A percentile compares a stretch with the other conserved stretches of the same genome.
phyloP scores from a whole-genome alignment of 2,329 filamentous ascomycete genomes.

The Ophiostoma piceae region DNA sequence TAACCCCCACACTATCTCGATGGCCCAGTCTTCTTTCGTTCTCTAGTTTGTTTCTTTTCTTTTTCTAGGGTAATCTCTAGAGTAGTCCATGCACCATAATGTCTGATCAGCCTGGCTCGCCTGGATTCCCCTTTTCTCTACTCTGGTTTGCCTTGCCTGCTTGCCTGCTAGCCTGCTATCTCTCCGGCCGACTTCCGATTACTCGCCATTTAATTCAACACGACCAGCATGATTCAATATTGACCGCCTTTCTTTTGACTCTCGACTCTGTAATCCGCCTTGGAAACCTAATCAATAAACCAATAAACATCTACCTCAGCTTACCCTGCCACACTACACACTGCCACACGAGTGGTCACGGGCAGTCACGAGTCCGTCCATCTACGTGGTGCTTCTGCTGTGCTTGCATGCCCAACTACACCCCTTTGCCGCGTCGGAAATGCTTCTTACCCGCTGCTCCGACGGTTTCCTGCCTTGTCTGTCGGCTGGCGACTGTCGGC shows the following conservation, averaged over 20 bases:
- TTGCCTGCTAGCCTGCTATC: too few species aligned
- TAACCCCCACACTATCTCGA: conserved; percentile 24
- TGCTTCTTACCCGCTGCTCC: not conserved
- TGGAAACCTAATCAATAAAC: not conserved
- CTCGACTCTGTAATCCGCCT: not conserved
- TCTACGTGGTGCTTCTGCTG: conserved; percentile 1
- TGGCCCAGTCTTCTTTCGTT: conserved; percentile 12
- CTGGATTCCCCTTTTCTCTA: not conserved
- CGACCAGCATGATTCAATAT: not conserved
- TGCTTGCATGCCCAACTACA: conserved; percentile 5
- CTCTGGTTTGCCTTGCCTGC: not conserved
- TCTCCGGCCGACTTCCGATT: not conserved
- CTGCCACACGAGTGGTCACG: not conserved
- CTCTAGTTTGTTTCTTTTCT: not conserved
- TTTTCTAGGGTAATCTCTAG: not conserved
- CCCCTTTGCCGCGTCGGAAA: not conserved
- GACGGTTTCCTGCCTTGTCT: not conserved
- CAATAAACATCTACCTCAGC: not conserved
- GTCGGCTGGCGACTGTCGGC: too few species aligned
- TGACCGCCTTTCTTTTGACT: not conserved
- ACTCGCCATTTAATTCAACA: not conserved
- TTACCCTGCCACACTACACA: not conserved
- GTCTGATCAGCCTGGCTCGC: too few species aligned
- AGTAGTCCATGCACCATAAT: not conserved
- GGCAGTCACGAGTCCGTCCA: not conserved